phyloP scores from a whole-genome alignment of 768 basidiomycete species.

The Mycena crocata region DNA sequence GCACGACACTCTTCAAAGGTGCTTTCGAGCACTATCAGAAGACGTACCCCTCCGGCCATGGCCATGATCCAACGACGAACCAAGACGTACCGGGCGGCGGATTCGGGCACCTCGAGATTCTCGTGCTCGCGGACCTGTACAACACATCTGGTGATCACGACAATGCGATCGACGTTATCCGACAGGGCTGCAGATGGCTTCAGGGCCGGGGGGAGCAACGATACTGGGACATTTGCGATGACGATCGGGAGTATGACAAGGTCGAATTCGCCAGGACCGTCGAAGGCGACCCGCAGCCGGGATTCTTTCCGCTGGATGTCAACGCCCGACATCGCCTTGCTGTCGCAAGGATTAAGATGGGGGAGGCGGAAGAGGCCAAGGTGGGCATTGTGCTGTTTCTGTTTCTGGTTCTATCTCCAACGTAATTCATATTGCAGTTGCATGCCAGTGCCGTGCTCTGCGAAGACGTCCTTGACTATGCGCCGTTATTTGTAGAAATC shows the following conservation, averaged over 20 bases:
- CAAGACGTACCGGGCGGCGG: slow-evolving; percentile 57
- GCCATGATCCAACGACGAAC: slow-evolving; percentile 43
- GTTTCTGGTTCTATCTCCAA: neutral
- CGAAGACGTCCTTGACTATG: slow-evolving; percentile 82
- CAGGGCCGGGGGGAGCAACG: slow-evolving; percentile 80
- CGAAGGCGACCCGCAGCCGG: slow-evolving; percentile 64
- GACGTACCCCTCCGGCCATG: slow-evolving; percentile 57
- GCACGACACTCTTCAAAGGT: slow-evolving; percentile 74
- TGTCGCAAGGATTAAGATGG: slow-evolving; percentile 83
- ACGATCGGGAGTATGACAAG: slow-evolving; percentile 92
- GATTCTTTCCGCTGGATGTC: slow-evolving; percentile 75
- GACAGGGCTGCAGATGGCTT: slow-evolving; percentile 88
- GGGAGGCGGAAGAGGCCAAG: slow-evolving; percentile 84
- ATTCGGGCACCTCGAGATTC: slow-evolving; percentile 77
- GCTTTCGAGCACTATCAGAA: slow-evolving; percentile 80
- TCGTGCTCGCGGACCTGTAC: slow-evolving; percentile 87
- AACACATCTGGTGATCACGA: slow-evolving; percentile 77
- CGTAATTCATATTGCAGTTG: neutral
- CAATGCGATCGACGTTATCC: slow-evolving; percentile 74
- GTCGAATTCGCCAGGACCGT: slow-evolving; percentile 44
- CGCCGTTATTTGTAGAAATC: slow-evolving; percentile 82
- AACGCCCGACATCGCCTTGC: slow-evolving; percentile 88
- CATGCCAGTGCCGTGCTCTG: slow-evolving; percentile 67
- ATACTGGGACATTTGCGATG: slow-evolving; percentile 85
- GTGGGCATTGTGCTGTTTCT: slow-evolving; percentile 52